Evolutionary conservation across 2,329 filamentous ascomycete genomes (phyloP).

Genomic region (Teratosphaeria destructans): DNA sequence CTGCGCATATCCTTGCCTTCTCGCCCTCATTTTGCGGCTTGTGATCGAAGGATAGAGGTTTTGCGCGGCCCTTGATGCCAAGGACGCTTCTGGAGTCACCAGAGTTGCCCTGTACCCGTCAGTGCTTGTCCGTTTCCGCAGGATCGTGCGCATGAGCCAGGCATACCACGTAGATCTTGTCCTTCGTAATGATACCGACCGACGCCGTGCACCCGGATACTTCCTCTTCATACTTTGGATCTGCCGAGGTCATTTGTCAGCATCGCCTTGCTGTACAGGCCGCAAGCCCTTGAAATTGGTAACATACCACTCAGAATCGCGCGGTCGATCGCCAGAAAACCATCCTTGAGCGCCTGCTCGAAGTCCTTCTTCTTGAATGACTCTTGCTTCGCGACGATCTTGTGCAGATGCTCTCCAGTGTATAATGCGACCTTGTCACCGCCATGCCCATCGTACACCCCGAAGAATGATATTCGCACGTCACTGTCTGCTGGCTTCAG

Average conservation of each 20-base stretch:
- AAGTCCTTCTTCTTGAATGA: conserved; percentile 85
- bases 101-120: conserved; percentile 66
- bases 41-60: conserved; percentile 97
- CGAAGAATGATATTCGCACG: conserved; percentile 84
- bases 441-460: conserved; percentile 95
- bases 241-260: conserved; percentile 41
- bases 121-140: conserved; percentile 1
- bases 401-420: conserved; percentile 82
- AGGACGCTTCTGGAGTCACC: conserved; percentile 92
- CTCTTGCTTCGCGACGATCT: conserved; percentile 90
- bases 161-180: conserved; percentile 93
- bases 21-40: conserved; percentile 98
- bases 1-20: conserved; percentile 89
- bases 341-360: conserved; percentile 92
- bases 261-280: neutral
- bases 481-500: conserved; percentile 50
- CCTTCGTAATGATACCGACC: conserved; percentile 74
- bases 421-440: conserved; percentile 94
- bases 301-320: conserved; percentile 84
- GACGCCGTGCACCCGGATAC: conserved; percentile 96
- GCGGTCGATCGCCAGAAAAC: conserved; percentile 89
- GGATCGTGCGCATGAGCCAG: neutral
- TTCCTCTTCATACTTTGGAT: conserved; percentile 94
- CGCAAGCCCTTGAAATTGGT: neutral
- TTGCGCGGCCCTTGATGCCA: conserved; percentile 92